These are phyloP conservation scores for Inonotus obliquus DNA, from an alignment of 1,284 basidiomycete species.

Conservation along the genomic window DNA sequence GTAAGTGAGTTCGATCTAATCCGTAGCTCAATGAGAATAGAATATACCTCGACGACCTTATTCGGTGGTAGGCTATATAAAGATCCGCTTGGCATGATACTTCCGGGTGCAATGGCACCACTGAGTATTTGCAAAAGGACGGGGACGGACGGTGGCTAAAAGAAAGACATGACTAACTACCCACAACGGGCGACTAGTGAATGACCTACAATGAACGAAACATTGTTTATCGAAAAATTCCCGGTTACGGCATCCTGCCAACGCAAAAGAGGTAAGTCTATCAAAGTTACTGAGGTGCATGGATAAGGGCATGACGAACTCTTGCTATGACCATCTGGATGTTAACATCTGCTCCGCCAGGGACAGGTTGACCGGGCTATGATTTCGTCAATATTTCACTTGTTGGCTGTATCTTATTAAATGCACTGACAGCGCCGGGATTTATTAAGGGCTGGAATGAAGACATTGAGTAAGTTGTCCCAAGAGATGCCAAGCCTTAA, in stretches of 20 bases:
- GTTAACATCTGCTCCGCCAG: slow-evolving; percentile 34
- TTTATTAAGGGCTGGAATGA: slow-evolving; percentile 15
- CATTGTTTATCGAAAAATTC: slow-evolving; percentile 28
- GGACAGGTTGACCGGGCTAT: slow-evolving; percentile 30
- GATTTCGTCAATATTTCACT: not conserved
- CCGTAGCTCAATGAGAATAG: no score
- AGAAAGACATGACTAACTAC: not conserved
- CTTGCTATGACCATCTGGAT: slow-evolving; percentile 29
- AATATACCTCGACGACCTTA: slow-evolving; percentile 29
- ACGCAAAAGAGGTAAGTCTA: not conserved
- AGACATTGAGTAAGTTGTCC: slow-evolving; percentile 4
- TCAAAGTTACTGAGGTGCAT: no score
- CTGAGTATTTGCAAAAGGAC: slow-evolving; percentile 36
- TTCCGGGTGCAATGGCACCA: slow-evolving; percentile 28
- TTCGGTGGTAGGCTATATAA: slow-evolving; percentile 28
- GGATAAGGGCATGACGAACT: slow-evolving; percentile 18
- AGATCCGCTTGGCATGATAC: slow-evolving; percentile 29
- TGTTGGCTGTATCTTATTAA: not conserved
- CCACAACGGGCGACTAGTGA: not conserved
- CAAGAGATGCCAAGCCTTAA: slow-evolving; percentile 19
- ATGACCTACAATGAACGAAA: slow-evolving; percentile 20
- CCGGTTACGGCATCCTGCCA: slow-evolving; percentile 32
- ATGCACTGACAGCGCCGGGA: slow-evolving; percentile 17
- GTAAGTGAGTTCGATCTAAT: not conserved
- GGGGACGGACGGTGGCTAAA: slow-evolving; percentile 27